Evolutionary conservation across 78 protist species (phyloP).

Genomic region (Dictyostelium intermedium): DNA sequence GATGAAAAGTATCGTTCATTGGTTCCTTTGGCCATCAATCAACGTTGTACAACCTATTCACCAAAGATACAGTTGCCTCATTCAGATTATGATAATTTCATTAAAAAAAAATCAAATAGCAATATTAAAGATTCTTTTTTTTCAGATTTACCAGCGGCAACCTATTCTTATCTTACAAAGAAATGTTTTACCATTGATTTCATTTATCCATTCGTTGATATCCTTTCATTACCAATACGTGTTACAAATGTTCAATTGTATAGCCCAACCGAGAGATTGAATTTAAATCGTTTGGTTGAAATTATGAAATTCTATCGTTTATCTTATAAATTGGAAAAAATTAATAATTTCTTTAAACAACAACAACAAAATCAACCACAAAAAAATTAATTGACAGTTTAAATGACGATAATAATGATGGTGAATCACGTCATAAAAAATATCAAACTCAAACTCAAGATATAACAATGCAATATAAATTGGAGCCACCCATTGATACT

Average conservation of each 20-base stretch:
- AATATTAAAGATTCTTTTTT: slow-evolving; percentile 39
- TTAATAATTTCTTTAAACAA: neutral
- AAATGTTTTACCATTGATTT: slow-evolving; percentile 20
- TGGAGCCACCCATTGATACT: slow-evolving; percentile 26
- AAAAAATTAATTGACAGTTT: neutral
- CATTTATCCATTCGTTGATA: slow-evolving; percentile 52
- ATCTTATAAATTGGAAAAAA: neutral
- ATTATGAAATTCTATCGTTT: slow-evolving; percentile 39
- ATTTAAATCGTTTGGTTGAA: slow-evolving; percentile 18
- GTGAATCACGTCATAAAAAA: neutral
- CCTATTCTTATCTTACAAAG: neutral
- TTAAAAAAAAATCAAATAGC: neutral
- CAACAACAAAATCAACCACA: neutral
- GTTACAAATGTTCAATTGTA: slow-evolving; percentile 45
- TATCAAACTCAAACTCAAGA: slow-evolving; percentile 4
- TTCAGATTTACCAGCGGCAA: neutral
- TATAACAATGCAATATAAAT: neutral
- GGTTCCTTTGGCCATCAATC: slow-evolving; percentile 62
- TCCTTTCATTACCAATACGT: slow-evolving; percentile 22
- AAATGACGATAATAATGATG: neutral
- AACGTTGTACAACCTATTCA: slow-evolving; percentile 11
- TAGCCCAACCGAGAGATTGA: slow-evolving; percentile 4
- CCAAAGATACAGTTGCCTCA: slow-evolving; percentile 46
- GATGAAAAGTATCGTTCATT: slow-evolving; percentile 30
- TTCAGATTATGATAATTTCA: neutral